These are phyloP conservation scores for Macrophomina pseudophaseolina DNA, from an alignment of 2,329 filamentous ascomycete species.

Conservation along the genomic window DNA sequence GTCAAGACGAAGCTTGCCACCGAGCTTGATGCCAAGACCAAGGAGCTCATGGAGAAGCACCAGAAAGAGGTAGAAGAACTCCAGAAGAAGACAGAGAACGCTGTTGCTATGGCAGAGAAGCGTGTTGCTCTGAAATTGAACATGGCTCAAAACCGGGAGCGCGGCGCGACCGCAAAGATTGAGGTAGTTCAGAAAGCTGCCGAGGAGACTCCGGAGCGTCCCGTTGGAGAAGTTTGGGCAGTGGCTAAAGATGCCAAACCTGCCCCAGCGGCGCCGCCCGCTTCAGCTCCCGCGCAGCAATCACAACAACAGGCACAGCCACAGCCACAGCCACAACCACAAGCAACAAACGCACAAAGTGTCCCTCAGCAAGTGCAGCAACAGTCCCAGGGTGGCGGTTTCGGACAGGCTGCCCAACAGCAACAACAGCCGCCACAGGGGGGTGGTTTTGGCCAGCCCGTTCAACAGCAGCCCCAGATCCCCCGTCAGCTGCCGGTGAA, in stretches of 20 bases:
- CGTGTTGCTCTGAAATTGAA: conserved; percentile 76
- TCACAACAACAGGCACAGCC: not conserved
- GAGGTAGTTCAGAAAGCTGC: conserved; percentile 80
- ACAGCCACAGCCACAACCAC: not conserved
- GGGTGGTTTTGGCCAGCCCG: conserved; percentile 12
- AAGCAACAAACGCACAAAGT: not conserved
- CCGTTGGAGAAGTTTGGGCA: conserved; percentile 87
- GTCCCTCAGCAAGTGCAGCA: not conserved
- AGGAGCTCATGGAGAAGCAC: conserved; percentile 36
- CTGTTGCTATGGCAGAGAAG: conserved; percentile 74
- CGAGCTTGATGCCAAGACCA: conserved; percentile 42
- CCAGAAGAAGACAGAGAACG: conserved; percentile 48
- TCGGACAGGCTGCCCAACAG: conserved; percentile 12
- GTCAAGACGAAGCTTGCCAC: conserved; percentile 56
- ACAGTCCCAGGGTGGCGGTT: not conserved
- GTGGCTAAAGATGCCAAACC: conserved; percentile 71
- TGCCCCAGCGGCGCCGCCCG: conserved; percentile 16
- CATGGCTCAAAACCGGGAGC: conserved; percentile 74
- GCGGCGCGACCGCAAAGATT: conserved; percentile 71
- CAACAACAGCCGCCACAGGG: conserved; percentile 7
- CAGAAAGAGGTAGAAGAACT: conserved; percentile 38
- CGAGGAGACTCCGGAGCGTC: conserved; percentile 80
- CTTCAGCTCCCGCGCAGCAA: conserved; percentile 22
- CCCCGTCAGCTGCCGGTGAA: conserved; percentile 8
- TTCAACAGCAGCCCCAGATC: conserved; percentile 10